Base-by-base conservation (phyloP, 306 rosid species). In the Prunus campanulata region DNA sequence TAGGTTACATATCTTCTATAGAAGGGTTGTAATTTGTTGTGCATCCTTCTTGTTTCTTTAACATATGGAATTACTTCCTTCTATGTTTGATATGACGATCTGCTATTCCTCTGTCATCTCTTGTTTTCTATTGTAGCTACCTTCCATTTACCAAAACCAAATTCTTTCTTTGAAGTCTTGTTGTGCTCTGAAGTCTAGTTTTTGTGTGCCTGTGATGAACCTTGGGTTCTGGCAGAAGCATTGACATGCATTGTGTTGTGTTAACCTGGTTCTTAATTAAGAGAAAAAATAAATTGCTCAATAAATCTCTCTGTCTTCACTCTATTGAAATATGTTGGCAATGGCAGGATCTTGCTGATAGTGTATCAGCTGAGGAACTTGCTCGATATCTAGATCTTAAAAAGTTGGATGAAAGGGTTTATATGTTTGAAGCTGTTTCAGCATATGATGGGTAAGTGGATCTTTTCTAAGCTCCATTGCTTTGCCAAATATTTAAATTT, bases 371-470 rank as follows among this genome's bases (percentile, higher is more conserved):
- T 0, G 99, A 93, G 66, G 99, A 88, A 83, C 88, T 96, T 78
- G 91, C 88, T 76, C 91, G 85, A 39, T 93, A 93, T 90, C 81
- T 96, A 29, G 99, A 96, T 88, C 90, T 96, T 18, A 96, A 96
- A 71, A 96, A 93, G 85, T 78, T 96, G 85, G 99, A 90, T n/a
- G 99, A 93, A 88, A 89, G 99, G 83, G 91, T 90, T 57, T 93
- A 78, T 88, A 89, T 90, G 98, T 85, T 96, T 84, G 98, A 93
- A 91, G 97, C 99, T 27, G 91, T 93, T 72, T 92, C 99, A 79
- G 92, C 93, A 19, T 88, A 89, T 54, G 98, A 96, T 78, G 99
- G 99, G 99, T 88, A 70, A 83, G 91, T 83, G 44, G 11, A 25
- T 61, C 29, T 11, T 27, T 27, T 29, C n/a, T 18, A 61, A 42